Base-by-base conservation (phyloP, 805 yeast genomes). In the Saturnispora quitensis region DNA sequence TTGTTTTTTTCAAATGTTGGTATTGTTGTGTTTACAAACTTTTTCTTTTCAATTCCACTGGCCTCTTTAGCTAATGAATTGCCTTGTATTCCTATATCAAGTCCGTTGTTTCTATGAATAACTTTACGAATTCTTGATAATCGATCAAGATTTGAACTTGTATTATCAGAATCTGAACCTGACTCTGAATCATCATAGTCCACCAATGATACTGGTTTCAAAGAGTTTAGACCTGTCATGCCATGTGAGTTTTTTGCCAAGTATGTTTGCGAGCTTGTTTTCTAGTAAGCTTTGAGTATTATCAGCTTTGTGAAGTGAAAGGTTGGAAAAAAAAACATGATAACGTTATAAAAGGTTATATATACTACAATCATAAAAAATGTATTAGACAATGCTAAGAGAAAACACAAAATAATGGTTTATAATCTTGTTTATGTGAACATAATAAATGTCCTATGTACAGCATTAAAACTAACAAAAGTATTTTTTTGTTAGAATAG, bases 1-100 rank as follows among this genome's bases (percentile, higher is more conserved):
- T 15, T 17, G 4, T 8, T 17, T 33, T 48, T 48, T 18, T 40
- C 45, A 34, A 48, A 48, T 25, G 40, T 22, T 6, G 50, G 50
- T n/a, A 48, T 22, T 18, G 40, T 20, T 9, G 50, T 15, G 33
- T 42, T 44, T 3, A 48, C 24, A 24, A 48, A 48, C 33, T 42
- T 48, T 18, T 38, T 13, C 10, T 47, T 40, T 12, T 22, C 43
- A 15, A 24, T 17, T 9, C 42, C 35, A 13, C 33, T 38, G 15
- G 25, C 45, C 5, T 9, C 2, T 5, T 42, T 5, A 17, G 15
- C 18, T 40, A 46, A 6, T 51, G 35, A n/a, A 47, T 47, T 12
- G 33, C 42, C 5, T 17, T 46, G 24, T 6, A 40, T 13, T 9
- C 53, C 56, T 10, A 55, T 34, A 47, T 55, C 55, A 24, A 60